Evolutionary conservation across 2,329 filamentous ascomycete genomes (phyloP).

Genomic region (Microcyclosporella mali): DNA sequence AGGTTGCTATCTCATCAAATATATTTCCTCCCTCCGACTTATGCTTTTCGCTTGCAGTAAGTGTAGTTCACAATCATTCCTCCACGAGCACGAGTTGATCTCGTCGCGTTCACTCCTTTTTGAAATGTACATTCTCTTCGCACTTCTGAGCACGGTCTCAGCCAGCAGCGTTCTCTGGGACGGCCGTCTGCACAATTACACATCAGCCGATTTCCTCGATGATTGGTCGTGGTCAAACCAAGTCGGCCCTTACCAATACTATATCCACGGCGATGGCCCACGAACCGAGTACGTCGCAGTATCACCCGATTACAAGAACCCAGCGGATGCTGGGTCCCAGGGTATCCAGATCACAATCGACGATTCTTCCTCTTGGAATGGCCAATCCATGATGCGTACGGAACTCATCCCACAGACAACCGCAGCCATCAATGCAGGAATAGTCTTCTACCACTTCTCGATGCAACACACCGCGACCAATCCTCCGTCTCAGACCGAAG

Average conservation of each 20-base stretch:
- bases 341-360: conserved; percentile 64
- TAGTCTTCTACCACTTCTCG: conserved; percentile 67
- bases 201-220: conserved; percentile 49
- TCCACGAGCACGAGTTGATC: conserved; percentile 14
- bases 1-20: no score
- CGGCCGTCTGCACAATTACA: conserved; percentile 58
- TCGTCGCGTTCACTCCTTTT: conserved; percentile 14
- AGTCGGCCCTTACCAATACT: conserved; percentile 67
- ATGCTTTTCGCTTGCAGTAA: no score
- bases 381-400: conserved; percentile 64
- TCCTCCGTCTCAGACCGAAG: conserved; percentile 54
- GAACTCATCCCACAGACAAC: conserved; percentile 67
- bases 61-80: no score
- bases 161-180: conserved; percentile 55
- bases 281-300: conserved; percentile 58
- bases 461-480: conserved; percentile 56
- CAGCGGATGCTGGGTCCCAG: conserved; percentile 56
- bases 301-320: conserved; percentile 57
- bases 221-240: conserved; percentile 57
- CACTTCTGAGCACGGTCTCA: conserved; percentile 25
- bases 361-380: conserved; percentile 62
- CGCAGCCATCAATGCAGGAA: conserved; percentile 59
- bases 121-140: conserved; percentile 19
- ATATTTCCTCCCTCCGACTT: no score
- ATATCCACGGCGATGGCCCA: conserved; percentile 60